Evolutionary conservation across 768 basidiomycete species (phyloP), one percentile per base, ranked within the genome.

Genomic region (Krasilnikovozyma curviuscula): DNA sequence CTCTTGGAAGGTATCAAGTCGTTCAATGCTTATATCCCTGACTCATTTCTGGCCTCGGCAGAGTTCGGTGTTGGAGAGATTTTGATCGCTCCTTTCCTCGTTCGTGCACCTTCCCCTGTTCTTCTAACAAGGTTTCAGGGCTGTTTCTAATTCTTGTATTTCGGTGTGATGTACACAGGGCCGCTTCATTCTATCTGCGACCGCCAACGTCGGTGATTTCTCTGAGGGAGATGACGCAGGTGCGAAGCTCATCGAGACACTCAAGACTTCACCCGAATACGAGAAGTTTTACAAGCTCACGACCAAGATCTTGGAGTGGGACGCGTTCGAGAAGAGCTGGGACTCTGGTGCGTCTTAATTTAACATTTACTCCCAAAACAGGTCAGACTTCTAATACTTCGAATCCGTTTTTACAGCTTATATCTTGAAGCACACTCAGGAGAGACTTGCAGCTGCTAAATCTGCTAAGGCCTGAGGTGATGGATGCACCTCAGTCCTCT

Each of bases 11-110:
- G 60, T 25, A 55, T 75, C 28, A 77, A 79, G 59, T 30, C 34
- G 3, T 49, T 48, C 55, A 52, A 4, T 63, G 73, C 23, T 66
- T 81, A 28, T 71, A 74, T 0, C 54, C 59, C 6, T 64, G 68
- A 34, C 72, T 71, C 30, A 75, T 66, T 39, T 74, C 24, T 65
- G 71, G 13, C 55, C 39, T 66, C 12, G 68, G 67, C 3, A 58
- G 65, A 71, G 42, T 79, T 69, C 60, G 74, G 70, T n/a, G 71
- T 73, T 44, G 79, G 78, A 12, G 79, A 80, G 54, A 71, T 73
- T 6, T 72, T 75, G 0, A 58, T 78, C 23, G 64, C 70, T 4
- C 76, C 79, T 1, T 76, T 78, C 68, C 55, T 78, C 13, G 75
- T 12, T 25, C 13, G 42, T 44, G 14, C 30, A 28, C 43, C n/a